Evolutionary conservation across 2,329 filamentous ascomycete species (phyloP), one percentile per base, ranked within the genome.

Genomic region (Akanthomyces lecanii): DNA sequence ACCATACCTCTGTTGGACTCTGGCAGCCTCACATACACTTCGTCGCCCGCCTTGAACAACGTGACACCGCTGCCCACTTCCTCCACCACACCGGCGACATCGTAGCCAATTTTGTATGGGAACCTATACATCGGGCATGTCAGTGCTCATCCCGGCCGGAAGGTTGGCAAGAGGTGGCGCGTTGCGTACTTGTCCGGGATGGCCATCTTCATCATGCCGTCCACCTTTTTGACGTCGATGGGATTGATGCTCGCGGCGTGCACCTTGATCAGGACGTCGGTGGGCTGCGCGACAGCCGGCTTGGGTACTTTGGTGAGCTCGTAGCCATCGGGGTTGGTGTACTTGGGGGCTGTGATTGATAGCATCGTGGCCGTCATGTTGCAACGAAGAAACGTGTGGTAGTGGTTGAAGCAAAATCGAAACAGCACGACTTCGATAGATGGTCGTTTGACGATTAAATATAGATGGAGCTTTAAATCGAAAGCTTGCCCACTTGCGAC

Each of bases 181-280:
- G 16, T 45, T 10, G 58, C 72, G 60, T 65, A 76, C 74, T 65
- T 40, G 51, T 76, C 74, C 51, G 70, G 67, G 4, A 74, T 12
- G 7, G 70, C 70, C 12, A 70, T 16, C 54, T 77, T 78, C 44
- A 76, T 62, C 0, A 70, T 64, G 0, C 77, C 77, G 18, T 69
- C 68, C 0, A 77, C 78, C 58, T 73, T 74, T 64, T 77, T 77
- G 4, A 80, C 72, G 68, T 81, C 79, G 3, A 80, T 69, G 0
- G 79, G 77, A 64, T 82, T 81, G 47, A 81, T 71, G 52, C 74
- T 75, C 0, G 78, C 78, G 4, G 78, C 78, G 60, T 78, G 70
- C 10, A 81, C 76, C 54, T 71, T 74, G 45, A 81, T 75, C 18
- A 76, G 54, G 12, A 73, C 67, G 33, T 72, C 68, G 12, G 63